These are phyloP conservation scores for Nicotiana noctiflora DNA, from an alignment of 257 asterid genomes.

Conservation along the genomic window DNA sequence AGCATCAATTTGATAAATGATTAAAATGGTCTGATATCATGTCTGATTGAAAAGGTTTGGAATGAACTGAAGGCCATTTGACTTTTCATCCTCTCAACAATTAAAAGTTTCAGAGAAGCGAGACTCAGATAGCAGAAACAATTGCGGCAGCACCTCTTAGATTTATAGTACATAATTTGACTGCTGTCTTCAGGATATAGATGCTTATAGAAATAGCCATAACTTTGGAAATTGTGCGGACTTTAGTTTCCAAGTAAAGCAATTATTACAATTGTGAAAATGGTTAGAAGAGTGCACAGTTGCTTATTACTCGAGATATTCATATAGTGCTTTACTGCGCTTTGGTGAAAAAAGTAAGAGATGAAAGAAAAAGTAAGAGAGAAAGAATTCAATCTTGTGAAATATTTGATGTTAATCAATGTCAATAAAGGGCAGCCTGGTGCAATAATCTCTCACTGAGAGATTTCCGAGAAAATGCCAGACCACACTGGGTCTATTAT, in stretches of 20 bases:
- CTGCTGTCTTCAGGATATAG: neutral
- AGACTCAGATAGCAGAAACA: neutral
- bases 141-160: neutral
- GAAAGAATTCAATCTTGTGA: neutral
- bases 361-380: neutral
- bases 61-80: neutral
- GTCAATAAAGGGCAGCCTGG: neutral
- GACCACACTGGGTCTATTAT: neutral
- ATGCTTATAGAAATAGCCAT: neutral
- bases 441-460: neutral
- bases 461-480: neutral
- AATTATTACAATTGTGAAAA: neutral
- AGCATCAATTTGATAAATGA: neutral
- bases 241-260: neutral
- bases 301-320: neutral
- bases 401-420: neutral
- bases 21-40: neutral
- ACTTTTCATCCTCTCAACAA: neutral
- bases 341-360: neutral
- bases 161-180: neutral
- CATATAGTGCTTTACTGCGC: neutral
- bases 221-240: neutral
- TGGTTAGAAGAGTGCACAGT: neutral
- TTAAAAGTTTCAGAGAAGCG: neutral
- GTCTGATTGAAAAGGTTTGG: neutral